Evolutionary conservation across 306 rosid species (phyloP).

Genomic region (Cucurbita maxima): DNA sequence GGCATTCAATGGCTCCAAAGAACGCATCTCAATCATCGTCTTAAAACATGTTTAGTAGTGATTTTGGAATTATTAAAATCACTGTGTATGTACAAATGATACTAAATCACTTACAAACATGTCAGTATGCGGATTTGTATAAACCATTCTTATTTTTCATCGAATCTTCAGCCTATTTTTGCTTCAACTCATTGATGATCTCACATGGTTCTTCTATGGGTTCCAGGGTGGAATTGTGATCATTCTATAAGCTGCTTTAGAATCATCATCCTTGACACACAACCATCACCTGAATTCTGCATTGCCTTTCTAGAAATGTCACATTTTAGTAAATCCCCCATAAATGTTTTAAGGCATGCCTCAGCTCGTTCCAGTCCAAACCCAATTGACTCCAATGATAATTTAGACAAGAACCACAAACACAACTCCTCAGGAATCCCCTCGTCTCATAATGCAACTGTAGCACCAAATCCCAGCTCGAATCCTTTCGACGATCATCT

Average conservation of each 20-base stretch:
- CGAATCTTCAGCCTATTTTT: neutral
- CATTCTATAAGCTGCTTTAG: neutral
- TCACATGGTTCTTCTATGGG: neutral
- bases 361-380: neutral
- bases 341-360: neutral
- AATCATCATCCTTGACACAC: neutral
- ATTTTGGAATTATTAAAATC: too few relatives aligned
- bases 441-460: constrained; percentile 10
- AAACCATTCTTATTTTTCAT: neutral
- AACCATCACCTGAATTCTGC: neutral
- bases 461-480: constrained; percentile 26
- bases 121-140: neutral
- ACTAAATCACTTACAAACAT: neutral
- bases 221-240: neutral
- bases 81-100: too few relatives aligned
- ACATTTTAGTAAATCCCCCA: constrained; percentile 2
- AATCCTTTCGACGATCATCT: constrained; percentile 56
- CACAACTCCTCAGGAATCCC: neutral
- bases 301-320: constrained; percentile 3
- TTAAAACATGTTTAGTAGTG: neutral
- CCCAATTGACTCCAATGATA: neutral
- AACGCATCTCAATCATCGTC: neutral
- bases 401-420: neutral
- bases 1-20: neutral
- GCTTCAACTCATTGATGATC: neutral